Conservation (phyloP, 345 rosid species). For the Brassica nigra region DNA sequence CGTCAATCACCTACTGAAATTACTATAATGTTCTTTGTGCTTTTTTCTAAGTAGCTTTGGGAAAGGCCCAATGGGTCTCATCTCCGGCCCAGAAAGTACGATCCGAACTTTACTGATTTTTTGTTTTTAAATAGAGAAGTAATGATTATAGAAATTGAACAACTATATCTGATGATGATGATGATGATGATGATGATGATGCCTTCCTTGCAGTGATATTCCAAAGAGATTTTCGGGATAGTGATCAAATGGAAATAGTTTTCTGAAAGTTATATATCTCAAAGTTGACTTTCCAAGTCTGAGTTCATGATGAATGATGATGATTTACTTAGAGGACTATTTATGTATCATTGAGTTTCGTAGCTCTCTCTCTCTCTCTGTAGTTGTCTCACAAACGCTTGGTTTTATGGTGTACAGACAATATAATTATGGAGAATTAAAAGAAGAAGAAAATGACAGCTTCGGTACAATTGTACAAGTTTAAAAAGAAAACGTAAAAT, state of each 20-base stretch:
- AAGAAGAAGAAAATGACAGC: neutral
- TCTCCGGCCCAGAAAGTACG: neutral
- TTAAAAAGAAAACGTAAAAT: neutral
- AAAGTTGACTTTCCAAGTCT: neutral
- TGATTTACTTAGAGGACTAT: neutral
- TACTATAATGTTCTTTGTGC: neutral
- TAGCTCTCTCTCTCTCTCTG: neutral
- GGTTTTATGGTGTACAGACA: neutral
- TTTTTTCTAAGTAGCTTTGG: neutral
- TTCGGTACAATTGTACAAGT: neutral
- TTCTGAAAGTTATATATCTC: neutral
- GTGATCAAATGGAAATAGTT: neutral
- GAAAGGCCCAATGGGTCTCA: constrained; percentile 18
- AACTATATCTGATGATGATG: neutral
- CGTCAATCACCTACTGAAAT: neutral
- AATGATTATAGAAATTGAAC: neutral
- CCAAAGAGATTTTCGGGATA: neutral
- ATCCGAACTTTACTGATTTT: neutral
- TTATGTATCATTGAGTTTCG: neutral
- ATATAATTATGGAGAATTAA: neutral
- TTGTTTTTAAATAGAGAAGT: neutral
- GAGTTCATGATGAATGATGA: neutral
- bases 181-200: neutral
- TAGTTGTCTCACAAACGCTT: neutral
- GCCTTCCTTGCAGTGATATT: neutral